Conservation (phyloP, 75 land plant species). For the Adiantum capillusveneris region DNA sequence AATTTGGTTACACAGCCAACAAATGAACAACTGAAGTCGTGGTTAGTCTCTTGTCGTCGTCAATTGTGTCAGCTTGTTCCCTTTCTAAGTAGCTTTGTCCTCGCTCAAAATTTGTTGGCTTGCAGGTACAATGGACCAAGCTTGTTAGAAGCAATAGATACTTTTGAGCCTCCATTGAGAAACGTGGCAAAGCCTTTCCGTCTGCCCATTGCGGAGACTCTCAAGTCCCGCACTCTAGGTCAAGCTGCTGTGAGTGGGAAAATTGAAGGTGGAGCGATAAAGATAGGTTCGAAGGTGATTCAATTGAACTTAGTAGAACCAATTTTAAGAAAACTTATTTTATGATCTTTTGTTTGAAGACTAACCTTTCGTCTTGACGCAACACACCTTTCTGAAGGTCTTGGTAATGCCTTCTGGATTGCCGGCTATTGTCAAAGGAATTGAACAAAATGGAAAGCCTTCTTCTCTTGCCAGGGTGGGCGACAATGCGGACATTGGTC, state of each 20-base stretch:
- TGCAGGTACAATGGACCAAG: slow-evolving; percentile 66
- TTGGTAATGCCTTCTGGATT: slow-evolving; percentile 80
- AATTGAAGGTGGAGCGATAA: slow-evolving; percentile 84
- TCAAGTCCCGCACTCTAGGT: slow-evolving; percentile 56
- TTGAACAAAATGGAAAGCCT: slow-evolving; percentile 55
- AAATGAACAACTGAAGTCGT: slow-evolving; percentile 48
- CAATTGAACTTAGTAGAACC: too few species aligned
- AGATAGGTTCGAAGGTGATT: slow-evolving; percentile 71
- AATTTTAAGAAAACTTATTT: too few species aligned
- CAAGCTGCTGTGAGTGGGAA: slow-evolving; percentile 82
- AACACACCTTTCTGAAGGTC: slow-evolving; percentile 40
- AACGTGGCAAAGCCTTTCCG: slow-evolving; percentile 67
- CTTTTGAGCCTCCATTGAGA: slow-evolving; percentile 64
- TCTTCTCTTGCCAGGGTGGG: slow-evolving; percentile 71
- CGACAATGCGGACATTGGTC: slow-evolving; percentile 60
- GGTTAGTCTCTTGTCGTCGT: slow-evolving; percentile 38
- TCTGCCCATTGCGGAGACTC: slow-evolving; percentile 80
- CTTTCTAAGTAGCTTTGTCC: too few species aligned
- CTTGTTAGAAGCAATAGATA: slow-evolving; percentile 69
- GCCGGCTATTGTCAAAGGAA: slow-evolving; percentile 48
- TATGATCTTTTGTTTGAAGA: too few species aligned
- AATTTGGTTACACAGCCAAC: slow-evolving; percentile 59
- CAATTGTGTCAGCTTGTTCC: too few species aligned
- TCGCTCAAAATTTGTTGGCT: neutral
- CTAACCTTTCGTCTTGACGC: too few species aligned